phyloP scores from a whole-genome alignment of 805 yeast species.

The Ogataea nitratoaversa region DNA sequence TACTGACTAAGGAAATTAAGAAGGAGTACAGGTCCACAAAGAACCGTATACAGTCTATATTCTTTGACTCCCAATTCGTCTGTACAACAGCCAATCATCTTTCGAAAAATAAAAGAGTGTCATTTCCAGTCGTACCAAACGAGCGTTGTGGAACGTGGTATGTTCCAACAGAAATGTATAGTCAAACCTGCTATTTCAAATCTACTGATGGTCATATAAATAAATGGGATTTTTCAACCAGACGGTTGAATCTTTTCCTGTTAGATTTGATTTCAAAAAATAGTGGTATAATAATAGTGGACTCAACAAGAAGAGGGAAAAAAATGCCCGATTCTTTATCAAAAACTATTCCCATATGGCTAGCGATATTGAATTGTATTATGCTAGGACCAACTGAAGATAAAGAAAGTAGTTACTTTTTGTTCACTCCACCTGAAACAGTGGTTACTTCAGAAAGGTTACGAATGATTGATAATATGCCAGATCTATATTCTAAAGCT shows the following conservation, averaged over 20 bases:
- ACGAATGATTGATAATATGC: constrained; percentile 45
- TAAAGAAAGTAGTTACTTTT: constrained; percentile 13
- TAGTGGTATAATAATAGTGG: constrained; percentile 60
- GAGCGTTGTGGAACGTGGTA: constrained; percentile 91
- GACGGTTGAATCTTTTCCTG: constrained; percentile 73
- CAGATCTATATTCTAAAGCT: constrained; percentile 44
- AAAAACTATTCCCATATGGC: constrained; percentile 90
- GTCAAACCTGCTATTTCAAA: constrained; percentile 67
- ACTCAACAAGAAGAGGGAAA: constrained; percentile 84
- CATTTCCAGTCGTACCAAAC: constrained; percentile 56
- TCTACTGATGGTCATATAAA: constrained; percentile 88
- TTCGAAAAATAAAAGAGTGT: constrained; percentile 6
- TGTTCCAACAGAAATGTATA: constrained; percentile 40
- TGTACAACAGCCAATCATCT: constrained; percentile 31
- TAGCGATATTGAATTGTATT: constrained; percentile 65
- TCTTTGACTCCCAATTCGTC: constrained; percentile 56
- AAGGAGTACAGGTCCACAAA: constrained; percentile 47
- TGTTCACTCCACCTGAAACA: constrained; percentile 47
- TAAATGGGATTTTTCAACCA: constrained; percentile 73
- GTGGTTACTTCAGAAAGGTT: constrained; percentile 55
- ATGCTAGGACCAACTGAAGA: constrained; percentile 39
- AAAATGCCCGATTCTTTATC: constrained; percentile 81
- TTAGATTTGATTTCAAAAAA: constrained; percentile 40
- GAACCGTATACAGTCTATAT: constrained; percentile 69
- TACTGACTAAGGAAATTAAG: constrained; percentile 37